Percentiles rank a stretch among this genome's conserved stretches.
Conservation (phyloP, 192 early-diverging fungal genomes). For the Podila epigama region DNA sequence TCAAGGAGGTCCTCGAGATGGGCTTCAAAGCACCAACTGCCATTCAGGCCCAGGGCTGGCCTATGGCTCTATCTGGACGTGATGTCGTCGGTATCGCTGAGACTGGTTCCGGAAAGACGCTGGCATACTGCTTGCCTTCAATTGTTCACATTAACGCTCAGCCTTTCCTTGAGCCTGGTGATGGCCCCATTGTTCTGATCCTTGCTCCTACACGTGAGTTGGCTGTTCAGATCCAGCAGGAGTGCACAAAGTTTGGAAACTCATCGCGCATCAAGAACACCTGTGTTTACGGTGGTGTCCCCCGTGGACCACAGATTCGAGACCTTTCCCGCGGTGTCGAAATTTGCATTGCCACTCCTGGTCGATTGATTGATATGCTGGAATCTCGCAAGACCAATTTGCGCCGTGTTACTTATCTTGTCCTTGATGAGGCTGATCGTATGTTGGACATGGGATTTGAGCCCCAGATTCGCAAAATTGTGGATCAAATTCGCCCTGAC, state of each 20-base stretch:
- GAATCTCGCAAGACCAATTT: slow-evolving; percentile 89
- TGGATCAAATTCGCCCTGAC: slow-evolving; percentile 96
- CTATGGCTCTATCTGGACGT: slow-evolving; percentile 95
- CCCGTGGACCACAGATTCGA: slow-evolving; percentile 88
- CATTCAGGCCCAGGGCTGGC: slow-evolving; percentile 98
- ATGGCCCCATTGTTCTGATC: slow-evolving; percentile 96
- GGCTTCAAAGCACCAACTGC: slow-evolving; percentile 91
- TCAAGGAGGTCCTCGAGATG: slow-evolving; percentile 82
- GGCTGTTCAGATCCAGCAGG: slow-evolving; percentile 95
- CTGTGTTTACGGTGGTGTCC: slow-evolving; percentile 96
- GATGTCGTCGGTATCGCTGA: slow-evolving; percentile 93
- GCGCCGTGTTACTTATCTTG: slow-evolving; percentile 93
- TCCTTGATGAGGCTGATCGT: slow-evolving; percentile 98
- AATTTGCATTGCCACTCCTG: slow-evolving; percentile 97
- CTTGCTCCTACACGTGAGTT: slow-evolving; percentile 97
- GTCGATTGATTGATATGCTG: slow-evolving; percentile 97
- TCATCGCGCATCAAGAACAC: slow-evolving; percentile 91
- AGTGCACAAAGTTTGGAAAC: slow-evolving; percentile 92
- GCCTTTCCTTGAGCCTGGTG: slow-evolving; percentile 87
- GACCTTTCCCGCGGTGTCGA: slow-evolving; percentile 88
- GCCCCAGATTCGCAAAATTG: slow-evolving; percentile 97
- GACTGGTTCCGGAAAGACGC: slow-evolving; percentile 94
- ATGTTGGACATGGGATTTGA: slow-evolving; percentile 99
- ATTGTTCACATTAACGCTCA: slow-evolving; percentile 99
- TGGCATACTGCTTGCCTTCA: slow-evolving; percentile 93